Percentiles rank a stretch among this genome's conserved stretches.
These are phyloP conservation scores for Starmera amethionina DNA, from an alignment of 805 yeast species.

Conservation along the genomic window DNA sequence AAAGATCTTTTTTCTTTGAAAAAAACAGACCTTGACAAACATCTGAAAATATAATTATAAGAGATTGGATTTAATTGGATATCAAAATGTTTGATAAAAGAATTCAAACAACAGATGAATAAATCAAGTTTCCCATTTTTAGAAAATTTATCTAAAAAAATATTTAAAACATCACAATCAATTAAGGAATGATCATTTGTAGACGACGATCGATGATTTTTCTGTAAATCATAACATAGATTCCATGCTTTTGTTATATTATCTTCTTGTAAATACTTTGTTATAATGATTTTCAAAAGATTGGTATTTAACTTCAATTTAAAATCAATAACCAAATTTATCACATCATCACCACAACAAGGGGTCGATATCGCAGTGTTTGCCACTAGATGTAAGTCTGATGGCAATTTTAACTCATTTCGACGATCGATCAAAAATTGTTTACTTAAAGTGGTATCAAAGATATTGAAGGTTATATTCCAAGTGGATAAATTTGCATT, in stretches of 20 bases:
- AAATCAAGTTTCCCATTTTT: constrained; percentile 26
- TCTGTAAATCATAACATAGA: constrained; percentile 10
- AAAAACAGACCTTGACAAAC: constrained; percentile 24
- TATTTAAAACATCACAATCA: constrained; percentile 17
- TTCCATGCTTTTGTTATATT: constrained; percentile 22
- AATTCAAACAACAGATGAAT: constrained; percentile 22
- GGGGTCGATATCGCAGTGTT: not conserved
- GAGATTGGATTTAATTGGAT: constrained; percentile 22
- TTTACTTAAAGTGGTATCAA: constrained; percentile 25
- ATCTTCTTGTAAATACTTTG: constrained; percentile 17
- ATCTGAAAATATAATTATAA: constrained; percentile 25
- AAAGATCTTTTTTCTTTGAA: constrained; percentile 15
- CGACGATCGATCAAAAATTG: constrained; percentile 22
- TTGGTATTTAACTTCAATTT: constrained; percentile 17
- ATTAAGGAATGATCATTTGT: constrained; percentile 4
- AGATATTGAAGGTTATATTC: constrained; percentile 22
- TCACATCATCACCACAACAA: constrained; percentile 4
- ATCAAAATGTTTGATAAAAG: constrained; percentile 16
- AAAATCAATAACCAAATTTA: constrained; percentile 6
- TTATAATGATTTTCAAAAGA: constrained; percentile 17
- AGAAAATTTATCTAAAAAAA: constrained; percentile 21
- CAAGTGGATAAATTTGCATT: constrained; percentile 29
- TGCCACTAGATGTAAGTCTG: constrained; percentile 18
- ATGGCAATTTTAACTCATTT: constrained; percentile 20
- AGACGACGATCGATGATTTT: not conserved